Conservation (phyloP, 805 yeast genomes). For the Metahyphopichia silvanorum region DNA sequence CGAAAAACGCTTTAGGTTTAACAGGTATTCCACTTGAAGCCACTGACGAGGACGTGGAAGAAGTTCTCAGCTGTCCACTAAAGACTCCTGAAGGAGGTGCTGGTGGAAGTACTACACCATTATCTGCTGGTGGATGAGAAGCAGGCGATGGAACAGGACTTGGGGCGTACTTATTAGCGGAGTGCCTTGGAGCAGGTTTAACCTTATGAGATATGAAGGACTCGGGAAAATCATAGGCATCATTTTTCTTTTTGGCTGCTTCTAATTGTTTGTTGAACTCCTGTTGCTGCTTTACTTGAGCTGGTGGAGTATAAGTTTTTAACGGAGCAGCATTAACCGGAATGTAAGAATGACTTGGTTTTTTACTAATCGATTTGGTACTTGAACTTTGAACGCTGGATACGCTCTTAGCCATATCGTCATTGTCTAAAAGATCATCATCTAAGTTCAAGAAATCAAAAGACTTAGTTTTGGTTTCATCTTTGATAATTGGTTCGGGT, state of each 20-base stretch:
- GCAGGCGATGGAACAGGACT: conserved; percentile 1
- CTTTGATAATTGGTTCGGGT: background rate
- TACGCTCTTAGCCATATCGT: conserved; percentile 26
- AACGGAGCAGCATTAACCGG: conserved; percentile 3
- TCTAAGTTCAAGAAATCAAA: conserved; percentile 42
- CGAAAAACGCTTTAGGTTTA: conserved; percentile 49
- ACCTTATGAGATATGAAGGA: conserved; percentile 44
- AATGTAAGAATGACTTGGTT: conserved; percentile 2
- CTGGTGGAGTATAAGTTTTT: conserved; percentile 4
- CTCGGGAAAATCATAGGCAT: conserved; percentile 74
- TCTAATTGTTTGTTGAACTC: conserved; percentile 28
- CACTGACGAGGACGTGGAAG: conserved; percentile 3
- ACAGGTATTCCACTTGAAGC: conserved; percentile 12
- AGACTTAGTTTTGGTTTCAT: conserved; percentile 2
- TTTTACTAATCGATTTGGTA: background rate
- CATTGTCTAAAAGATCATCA: conserved; percentile 45
- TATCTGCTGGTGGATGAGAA: conserved; percentile 2
- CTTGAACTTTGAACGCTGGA: background rate
- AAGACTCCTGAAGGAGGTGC: conserved; percentile 1
- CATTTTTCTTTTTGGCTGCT: conserved; percentile 58
- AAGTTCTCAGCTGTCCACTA: conserved; percentile 1
- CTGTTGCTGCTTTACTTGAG: conserved; percentile 1
- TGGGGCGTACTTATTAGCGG: conserved; percentile 18
- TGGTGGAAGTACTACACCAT: conserved; percentile 8
- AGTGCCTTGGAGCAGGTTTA: conserved; percentile 37